These are phyloP conservation scores for Cladosporium oxysporum DNA, from an alignment of 2,329 filamentous ascomycete genomes.

Conservation along the genomic window DNA sequence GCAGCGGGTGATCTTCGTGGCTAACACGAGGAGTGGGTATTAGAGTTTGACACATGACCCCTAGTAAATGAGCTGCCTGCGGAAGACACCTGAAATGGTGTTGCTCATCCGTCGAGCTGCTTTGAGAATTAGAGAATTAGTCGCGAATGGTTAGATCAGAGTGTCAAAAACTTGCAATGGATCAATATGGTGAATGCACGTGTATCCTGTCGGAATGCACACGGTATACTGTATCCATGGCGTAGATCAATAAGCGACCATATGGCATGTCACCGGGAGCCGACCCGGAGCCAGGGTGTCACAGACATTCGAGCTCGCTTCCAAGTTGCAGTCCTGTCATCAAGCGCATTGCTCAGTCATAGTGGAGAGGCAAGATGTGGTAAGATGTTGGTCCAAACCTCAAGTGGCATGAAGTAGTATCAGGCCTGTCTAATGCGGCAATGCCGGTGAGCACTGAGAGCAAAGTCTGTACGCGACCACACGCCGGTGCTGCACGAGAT, in stretches of 20 bases:
- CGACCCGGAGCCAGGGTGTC: background rate
- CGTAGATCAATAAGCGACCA: background rate
- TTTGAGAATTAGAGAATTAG: background rate
- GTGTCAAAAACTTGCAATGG: background rate
- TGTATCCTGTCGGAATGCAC: background rate
- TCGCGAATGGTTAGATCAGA: background rate
- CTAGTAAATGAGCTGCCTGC: background rate
- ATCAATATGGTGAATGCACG: background rate
- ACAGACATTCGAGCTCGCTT: background rate
- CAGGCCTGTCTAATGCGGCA: background rate
- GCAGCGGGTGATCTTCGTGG: background rate
- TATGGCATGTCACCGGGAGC: background rate
- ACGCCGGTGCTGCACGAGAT: background rate
- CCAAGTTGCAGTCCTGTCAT: background rate
- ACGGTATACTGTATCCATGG: background rate
- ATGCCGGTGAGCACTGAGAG: background rate
- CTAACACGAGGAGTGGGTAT: conserved; percentile 1
- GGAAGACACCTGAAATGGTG: background rate
- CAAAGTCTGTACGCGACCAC: background rate
- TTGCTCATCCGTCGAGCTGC: background rate
- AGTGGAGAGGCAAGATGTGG: background rate
- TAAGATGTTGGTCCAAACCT: background rate
- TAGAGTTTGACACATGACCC: background rate
- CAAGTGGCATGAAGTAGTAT: background rate
- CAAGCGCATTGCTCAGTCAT: background rate